These are phyloP conservation scores for Yamadazyma diospyri DNA, from an alignment of 1,139 yeast genomes.

Conservation along the genomic window DNA sequence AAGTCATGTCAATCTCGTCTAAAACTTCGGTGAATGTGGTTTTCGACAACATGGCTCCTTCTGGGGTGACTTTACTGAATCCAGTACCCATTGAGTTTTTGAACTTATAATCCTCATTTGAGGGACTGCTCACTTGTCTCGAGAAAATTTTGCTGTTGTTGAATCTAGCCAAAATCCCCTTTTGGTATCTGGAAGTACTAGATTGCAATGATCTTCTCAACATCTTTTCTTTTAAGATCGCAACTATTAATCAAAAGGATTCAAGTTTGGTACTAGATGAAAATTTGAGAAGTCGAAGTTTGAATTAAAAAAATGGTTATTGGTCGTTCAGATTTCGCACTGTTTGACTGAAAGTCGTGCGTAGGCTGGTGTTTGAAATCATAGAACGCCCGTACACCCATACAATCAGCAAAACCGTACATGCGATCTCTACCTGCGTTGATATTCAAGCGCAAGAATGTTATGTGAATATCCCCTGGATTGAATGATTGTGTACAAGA, in stretches of 20 bases:
- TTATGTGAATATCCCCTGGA: too few relatives aligned
- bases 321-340: slow-evolving; percentile 1
- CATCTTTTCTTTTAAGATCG: too few relatives aligned
- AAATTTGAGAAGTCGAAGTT: slow-evolving; percentile 1
- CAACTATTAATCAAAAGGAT: too few relatives aligned
- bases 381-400: too few relatives aligned
- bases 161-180: background rate
- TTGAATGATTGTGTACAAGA: too few relatives aligned
- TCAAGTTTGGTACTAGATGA: too few relatives aligned
- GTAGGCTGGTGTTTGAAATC: background rate
- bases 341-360: slow-evolving; percentile 5
- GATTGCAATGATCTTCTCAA: slow-evolving; percentile 10
- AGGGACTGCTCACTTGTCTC: background rate
- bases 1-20: slow-evolving; percentile 47
- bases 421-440: too few relatives aligned
- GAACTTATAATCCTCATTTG: slow-evolving; percentile 26
- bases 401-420: too few relatives aligned
- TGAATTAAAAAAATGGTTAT: slow-evolving; percentile 2
- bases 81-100: slow-evolving; percentile 36
- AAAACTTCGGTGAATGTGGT: slow-evolving; percentile 45
- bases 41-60: slow-evolving; percentile 33
- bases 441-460: too few relatives aligned
- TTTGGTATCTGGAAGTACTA: slow-evolving; percentile 7
- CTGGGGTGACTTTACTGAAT: slow-evolving; percentile 33
- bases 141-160: background rate